Percentiles rank a stretch among this genome's conserved stretches.
Evolutionary conservation across 2,329 filamentous ascomycete genomes (phyloP).

Genomic region (Didymella keratinophila): DNA sequence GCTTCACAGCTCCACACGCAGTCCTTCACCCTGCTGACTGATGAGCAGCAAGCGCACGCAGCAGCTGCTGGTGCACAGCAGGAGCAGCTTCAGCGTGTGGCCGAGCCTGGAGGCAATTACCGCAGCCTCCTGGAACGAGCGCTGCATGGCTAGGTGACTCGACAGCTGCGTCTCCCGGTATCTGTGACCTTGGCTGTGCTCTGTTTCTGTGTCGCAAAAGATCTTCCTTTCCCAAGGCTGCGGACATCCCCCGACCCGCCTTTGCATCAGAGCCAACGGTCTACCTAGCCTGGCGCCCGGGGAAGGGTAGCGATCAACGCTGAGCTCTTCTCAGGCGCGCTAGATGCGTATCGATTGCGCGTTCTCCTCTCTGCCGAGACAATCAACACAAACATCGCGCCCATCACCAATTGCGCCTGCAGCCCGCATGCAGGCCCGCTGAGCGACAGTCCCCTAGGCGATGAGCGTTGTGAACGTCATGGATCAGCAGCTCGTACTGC

Average conservation of each 20-base stretch:
- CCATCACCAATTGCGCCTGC: not conserved
- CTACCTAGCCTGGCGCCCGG: slow-evolving; percentile 9
- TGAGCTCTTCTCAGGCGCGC: slow-evolving; percentile 1
- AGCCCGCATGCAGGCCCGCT: not conserved
- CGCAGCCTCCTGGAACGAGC: slow-evolving; percentile 4
- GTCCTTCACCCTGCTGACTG: slow-evolving; percentile 14
- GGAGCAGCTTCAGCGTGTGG: slow-evolving; percentile 12
- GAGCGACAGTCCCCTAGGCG: not conserved
- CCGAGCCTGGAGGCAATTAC: not conserved
- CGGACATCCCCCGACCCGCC: slow-evolving; percentile 17
- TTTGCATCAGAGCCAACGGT: slow-evolving; percentile 19
- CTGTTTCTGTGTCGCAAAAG: slow-evolving; percentile 13
- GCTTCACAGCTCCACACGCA: slow-evolving; percentile 22
- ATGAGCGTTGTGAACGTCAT: not conserved
- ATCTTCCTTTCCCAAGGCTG: slow-evolving; percentile 11
- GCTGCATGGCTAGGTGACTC: slow-evolving; percentile 16
- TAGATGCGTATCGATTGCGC: slow-evolving; percentile 37
- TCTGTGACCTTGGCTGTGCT: not conserved
- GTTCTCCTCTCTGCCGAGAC: slow-evolving; percentile 16
- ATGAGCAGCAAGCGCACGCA: slow-evolving; percentile 15
- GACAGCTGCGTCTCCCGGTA: slow-evolving; percentile 6
- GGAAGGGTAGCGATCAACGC: slow-evolving; percentile 15
- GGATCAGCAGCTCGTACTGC: slow-evolving; percentile 8
- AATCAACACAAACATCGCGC: slow-evolving; percentile 13
- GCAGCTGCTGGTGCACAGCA: slow-evolving; percentile 5